Evolutionary conservation across 176 grass and related monocot genomes (phyloP).

Genomic region (Poa pratensis): DNA sequence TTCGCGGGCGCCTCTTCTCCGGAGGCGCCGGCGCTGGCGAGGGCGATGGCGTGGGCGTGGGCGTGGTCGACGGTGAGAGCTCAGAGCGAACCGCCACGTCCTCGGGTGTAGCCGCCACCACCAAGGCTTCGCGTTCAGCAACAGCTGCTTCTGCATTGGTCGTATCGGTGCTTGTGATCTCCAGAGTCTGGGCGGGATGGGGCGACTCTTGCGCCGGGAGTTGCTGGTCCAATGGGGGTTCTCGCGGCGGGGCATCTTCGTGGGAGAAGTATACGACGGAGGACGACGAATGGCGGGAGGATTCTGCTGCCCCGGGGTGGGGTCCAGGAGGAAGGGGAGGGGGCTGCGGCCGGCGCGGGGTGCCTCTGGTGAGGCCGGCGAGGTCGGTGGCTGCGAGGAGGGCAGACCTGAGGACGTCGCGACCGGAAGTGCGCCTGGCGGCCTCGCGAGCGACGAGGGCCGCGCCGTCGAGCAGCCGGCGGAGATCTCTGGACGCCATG

Average conservation of each 20-base stretch:
- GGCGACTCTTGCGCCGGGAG: constrained; percentile 21
- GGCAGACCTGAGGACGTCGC: constrained; percentile 58
- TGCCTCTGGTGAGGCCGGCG: constrained; percentile 75
- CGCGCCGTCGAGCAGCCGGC: constrained; percentile 58
- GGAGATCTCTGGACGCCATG: constrained; percentile 66
- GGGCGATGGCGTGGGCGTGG: not conserved
- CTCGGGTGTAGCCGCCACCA: not conserved
- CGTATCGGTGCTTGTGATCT: constrained; percentile 8
- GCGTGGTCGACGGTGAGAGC: constrained; percentile 9
- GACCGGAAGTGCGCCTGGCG: constrained; percentile 23
- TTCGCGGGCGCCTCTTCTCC: constrained; percentile 63
- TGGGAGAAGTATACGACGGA: constrained; percentile 72
- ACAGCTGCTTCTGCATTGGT: not conserved
- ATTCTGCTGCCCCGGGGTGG: constrained; percentile 12
- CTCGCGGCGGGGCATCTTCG: constrained; percentile 24
- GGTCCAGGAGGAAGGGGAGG: constrained; percentile 28
- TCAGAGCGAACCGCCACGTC: not conserved
- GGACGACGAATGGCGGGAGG: constrained; percentile 30
- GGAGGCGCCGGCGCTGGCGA: not conserved
- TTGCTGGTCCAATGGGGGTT: constrained; percentile 31
- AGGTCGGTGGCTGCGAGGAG: constrained; percentile 73
- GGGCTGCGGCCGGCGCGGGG: constrained; percentile 38
- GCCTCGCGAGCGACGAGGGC: constrained; percentile 72
- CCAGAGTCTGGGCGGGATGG: constrained; percentile 12
- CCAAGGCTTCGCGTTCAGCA: constrained; percentile 14